Conservation (phyloP, 352 stramenopile species). For the Globisporangium ultimum region DNA sequence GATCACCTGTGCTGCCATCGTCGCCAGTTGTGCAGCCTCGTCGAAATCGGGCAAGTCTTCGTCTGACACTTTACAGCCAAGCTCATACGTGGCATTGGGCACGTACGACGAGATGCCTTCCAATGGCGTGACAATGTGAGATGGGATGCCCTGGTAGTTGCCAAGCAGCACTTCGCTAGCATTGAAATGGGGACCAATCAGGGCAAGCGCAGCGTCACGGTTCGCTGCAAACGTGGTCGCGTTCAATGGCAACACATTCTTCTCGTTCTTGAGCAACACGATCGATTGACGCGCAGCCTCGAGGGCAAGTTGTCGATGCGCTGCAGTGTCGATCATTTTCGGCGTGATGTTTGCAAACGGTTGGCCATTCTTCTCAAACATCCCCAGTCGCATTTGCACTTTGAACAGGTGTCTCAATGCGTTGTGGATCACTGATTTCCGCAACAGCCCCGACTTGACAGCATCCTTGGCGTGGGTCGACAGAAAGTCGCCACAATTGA, state of each 20-base stretch:
- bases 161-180: constrained; percentile 51
- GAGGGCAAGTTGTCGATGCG: constrained; percentile 50
- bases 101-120: constrained; percentile 33
- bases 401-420: constrained; percentile 80
- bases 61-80: constrained; percentile 56
- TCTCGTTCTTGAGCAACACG: constrained; percentile 90
- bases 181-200: constrained; percentile 82
- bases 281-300: constrained; percentile 73
- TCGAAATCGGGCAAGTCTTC: constrained; percentile 47
- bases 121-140: constrained; percentile 58
- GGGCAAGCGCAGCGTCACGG: constrained; percentile 24
- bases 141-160: constrained; percentile 72
- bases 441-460: constrained; percentile 59
- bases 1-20: constrained; percentile 38
- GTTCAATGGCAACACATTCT: constrained; percentile 52
- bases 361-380: constrained; percentile 82
- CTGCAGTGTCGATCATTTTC: constrained; percentile 44
- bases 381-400: constrained; percentile 85
- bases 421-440: constrained; percentile 47
- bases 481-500: constrained; percentile 85
- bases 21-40: constrained; percentile 34
- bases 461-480: constrained; percentile 56
- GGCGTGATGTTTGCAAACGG: constrained; percentile 56
- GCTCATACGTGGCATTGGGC: constrained; percentile 27
- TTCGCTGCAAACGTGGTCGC: constrained; percentile 16